phyloP scores from a whole-genome alignment of 148 eudicot genomes.

The Polygonum aviculare region DNA sequence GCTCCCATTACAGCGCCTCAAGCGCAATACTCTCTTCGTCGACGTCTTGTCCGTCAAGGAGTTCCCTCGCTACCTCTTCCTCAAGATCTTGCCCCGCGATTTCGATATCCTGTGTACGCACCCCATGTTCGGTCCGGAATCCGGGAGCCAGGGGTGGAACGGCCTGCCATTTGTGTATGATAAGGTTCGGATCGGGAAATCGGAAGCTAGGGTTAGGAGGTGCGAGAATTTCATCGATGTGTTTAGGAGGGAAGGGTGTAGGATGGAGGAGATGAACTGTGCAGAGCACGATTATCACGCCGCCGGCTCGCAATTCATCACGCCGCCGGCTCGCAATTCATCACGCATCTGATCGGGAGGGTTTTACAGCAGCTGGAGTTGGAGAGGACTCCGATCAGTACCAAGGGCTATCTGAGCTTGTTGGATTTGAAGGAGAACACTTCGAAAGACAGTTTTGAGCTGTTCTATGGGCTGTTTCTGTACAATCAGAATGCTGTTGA shows the following conservation, averaged over 20 bases:
- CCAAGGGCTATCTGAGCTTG: slow-evolving; percentile 86
- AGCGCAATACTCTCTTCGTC: slow-evolving; percentile 72
- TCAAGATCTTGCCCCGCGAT: slow-evolving; percentile 45
- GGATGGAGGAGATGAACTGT: slow-evolving; percentile 76
- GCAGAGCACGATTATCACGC: slow-evolving; percentile 71
- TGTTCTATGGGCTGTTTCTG: slow-evolving; percentile 86
- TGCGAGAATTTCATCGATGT: slow-evolving; percentile 58
- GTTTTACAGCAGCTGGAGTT: slow-evolving; percentile 52
- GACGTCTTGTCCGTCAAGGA: slow-evolving; percentile 88
- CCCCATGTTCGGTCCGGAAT: slow-evolving; percentile 95
- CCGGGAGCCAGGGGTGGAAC: slow-evolving; percentile 61
- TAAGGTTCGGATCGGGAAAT: slow-evolving; percentile 60
- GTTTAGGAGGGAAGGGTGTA: slow-evolving; percentile 67
- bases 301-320: slow-evolving; percentile 81
- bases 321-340: slow-evolving; percentile 84
- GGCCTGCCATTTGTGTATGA: slow-evolving; percentile 69
- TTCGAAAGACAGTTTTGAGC: slow-evolving; percentile 71
- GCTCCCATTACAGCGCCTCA: slow-evolving; percentile 61
- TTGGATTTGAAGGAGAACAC: slow-evolving; percentile 82
- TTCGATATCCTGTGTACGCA: slow-evolving; percentile 85
- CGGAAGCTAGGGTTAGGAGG: slow-evolving; percentile 35
- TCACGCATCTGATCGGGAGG: slow-evolving; percentile 81
- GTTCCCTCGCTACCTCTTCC: slow-evolving; percentile 54
- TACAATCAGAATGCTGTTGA: slow-evolving; percentile 87
- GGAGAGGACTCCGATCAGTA: slow-evolving; percentile 71